A percentile compares a stretch with the other conserved stretches of the same genome.
Conservation (phyloP, 2,329 filamentous ascomycete species). For the Fusarium sp. region DNA sequence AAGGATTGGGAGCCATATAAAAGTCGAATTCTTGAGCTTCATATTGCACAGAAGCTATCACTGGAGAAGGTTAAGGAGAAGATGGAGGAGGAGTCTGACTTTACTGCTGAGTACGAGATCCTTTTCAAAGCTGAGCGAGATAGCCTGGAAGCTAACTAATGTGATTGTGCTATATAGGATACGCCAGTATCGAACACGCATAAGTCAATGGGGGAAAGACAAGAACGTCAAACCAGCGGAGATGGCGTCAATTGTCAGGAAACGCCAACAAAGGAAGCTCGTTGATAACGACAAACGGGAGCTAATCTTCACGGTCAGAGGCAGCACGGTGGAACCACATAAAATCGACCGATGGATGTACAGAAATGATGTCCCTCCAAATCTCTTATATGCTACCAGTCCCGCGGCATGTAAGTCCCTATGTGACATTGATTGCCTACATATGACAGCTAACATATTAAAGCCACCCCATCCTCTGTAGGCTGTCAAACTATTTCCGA, state of each 20-base stretch:
- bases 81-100: background rate
- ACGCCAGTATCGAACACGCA: background rate
- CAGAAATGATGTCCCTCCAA: background rate
- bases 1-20: conserved; percentile 10
- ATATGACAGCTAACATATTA: background rate
- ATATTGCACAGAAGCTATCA: accelerated
- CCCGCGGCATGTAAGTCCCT: conserved; percentile 1
- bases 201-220: conserved; percentile 6
- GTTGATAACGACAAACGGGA: background rate
- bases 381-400: background rate
- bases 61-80: background rate
- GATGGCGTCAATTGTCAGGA: conserved; percentile 5
- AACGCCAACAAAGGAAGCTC: background rate
- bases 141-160: background rate
- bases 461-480: conserved; percentile 15
- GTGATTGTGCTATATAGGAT: background rate
- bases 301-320: background rate
- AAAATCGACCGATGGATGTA: conserved; percentile 17
- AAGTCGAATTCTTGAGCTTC: conserved; percentile 9
- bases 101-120: conserved; percentile 1
- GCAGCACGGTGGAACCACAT: background rate
- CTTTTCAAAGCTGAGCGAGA: accelerated
- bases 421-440: accelerated
- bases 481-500: background rate
- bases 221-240: conserved; percentile 3